Evolutionary conservation across 2,329 filamentous ascomycete species (phyloP).

Genomic region (Acrocalymma vagum): DNA sequence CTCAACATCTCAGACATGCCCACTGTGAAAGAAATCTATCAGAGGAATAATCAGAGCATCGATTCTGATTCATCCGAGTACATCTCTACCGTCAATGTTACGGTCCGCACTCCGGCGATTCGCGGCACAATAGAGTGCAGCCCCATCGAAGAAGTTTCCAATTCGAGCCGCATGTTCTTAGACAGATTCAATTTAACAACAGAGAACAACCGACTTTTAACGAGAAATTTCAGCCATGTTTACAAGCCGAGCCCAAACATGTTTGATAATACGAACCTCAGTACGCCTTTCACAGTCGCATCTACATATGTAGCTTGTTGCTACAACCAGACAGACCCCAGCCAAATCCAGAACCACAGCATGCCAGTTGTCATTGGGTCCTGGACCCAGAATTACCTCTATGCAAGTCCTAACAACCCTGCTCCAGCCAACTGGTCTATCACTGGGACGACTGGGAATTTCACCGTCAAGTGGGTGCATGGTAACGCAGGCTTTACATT

Average conservation of each 20-base stretch:
- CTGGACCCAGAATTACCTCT: constrained; percentile 20
- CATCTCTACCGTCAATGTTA: too few species aligned
- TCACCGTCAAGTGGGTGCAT: constrained; percentile 19
- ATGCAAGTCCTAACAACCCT: not conserved
- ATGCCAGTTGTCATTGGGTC: constrained; percentile 17
- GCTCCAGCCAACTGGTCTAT: constrained; percentile 13
- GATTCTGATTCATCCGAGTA: too few species aligned
- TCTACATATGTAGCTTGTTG: constrained; percentile 12
- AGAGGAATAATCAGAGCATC: too few species aligned
- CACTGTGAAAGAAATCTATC: too few species aligned
- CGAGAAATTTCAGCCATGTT: too few species aligned
- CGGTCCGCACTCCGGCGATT: constrained; percentile 14
- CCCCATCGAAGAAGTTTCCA: constrained; percentile 6
- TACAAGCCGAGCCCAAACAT: not conserved
- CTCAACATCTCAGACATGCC: constrained; percentile 12
- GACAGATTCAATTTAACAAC: not conserved
- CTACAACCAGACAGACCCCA: too few species aligned
- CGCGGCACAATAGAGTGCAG: constrained; percentile 17
- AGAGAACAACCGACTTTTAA: not conserved
- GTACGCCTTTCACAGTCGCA: too few species aligned
- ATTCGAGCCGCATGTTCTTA: constrained; percentile 3
- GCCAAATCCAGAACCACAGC: constrained; percentile 2
- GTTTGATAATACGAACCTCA: constrained; percentile 2
- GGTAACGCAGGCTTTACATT: too few species aligned
- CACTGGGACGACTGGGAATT: too few species aligned